Base-by-base conservation (phyloP, 495 filamentous ascomycete species). In the Alectoria sarmentosa region DNA sequence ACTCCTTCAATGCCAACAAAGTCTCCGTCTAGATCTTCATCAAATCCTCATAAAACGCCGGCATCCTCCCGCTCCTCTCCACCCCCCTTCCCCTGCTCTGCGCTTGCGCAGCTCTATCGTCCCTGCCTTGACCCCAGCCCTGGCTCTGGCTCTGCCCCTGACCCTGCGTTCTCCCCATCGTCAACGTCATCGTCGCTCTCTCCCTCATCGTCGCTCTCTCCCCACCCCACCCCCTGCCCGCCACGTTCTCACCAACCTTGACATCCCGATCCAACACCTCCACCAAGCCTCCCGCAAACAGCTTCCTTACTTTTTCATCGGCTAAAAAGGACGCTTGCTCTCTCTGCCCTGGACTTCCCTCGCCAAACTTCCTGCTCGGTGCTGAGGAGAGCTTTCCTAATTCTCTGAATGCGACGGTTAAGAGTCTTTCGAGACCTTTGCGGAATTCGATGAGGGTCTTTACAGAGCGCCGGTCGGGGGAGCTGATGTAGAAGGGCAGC, bases 381-480 rank as follows among this genome's bases (percentile, higher is more conserved):
- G 46, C 44, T n/a, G 46, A 19, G 9, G 59, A 61, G 5, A 54
- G 28, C 23, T 36, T 70, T 0, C 66, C 64, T 4, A 72, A 39
- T 26, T 72, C 70, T 23, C 42, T 66, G 32, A 72, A 72, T 0
- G 68, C 58, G 17, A 38, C 26, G 14, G 64, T 61, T 17, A 72
- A 52, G 13, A 72, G 46, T 17, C 68, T 46, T 23, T 79, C 74
- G 15, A 82, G 60, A 6, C 73, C 74, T 58, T 78, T 77, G 34
- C 76, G 74, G 52, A 83, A 78, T 56, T 82, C 78, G 30, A 76
- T 48, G 11, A 81, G 61, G 28, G 73, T 69, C 62, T 74, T 78
- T n/a, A 70, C 73, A 30, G 74, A 73, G 48, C 74, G 69, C 32
- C 67, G 42, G 17, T 67, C 73, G 14, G 46, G 54, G 15, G 66